These are phyloP conservation scores for Apiospora kogelbergensis DNA, from an alignment of 2,329 filamentous ascomycete species.

Conservation along the genomic window DNA sequence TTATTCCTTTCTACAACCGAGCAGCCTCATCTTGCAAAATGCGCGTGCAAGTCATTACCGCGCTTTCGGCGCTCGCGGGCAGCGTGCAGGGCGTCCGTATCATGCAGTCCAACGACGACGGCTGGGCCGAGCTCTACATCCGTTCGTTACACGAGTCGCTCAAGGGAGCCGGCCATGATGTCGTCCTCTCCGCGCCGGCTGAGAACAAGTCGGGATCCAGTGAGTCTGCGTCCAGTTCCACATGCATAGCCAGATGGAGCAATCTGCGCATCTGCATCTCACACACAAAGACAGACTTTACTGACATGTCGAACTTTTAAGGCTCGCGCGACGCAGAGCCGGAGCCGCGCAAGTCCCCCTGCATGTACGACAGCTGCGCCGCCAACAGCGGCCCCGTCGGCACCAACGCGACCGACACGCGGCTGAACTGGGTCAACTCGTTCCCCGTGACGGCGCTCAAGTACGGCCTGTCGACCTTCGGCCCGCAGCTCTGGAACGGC, in stretches of 20 bases:
- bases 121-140: slow-evolving; percentile 70
- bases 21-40: not conserved
- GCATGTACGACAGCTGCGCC: slow-evolving; percentile 63
- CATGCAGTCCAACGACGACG: slow-evolving; percentile 69
- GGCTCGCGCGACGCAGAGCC: slow-evolving; percentile 54
- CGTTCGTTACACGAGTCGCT: slow-evolving; percentile 59
- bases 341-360: slow-evolving; percentile 45
- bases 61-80: slow-evolving; percentile 14
- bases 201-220: slow-evolving; percentile 64
- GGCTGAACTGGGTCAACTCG: slow-evolving; percentile 72
- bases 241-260: too few relatives aligned
- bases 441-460: slow-evolving; percentile 65
- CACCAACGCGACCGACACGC: slow-evolving; percentile 53
- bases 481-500: slow-evolving; percentile 51
- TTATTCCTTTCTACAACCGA: not conserved
- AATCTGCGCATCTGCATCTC: not conserved
- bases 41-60: slow-evolving; percentile 7
- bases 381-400: slow-evolving; percentile 56
- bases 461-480: slow-evolving; percentile 59
- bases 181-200: slow-evolving; percentile 65
- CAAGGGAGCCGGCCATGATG: slow-evolving; percentile 54
- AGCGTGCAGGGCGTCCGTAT: slow-evolving; percentile 45
- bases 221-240: slow-evolving; percentile 36
- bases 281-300: not conserved
- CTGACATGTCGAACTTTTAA: slow-evolving; percentile 36